Base-by-base conservation (phyloP, 108 stramenopile genomes). In the Pinguiococcus pyrenoidosus region DNA sequence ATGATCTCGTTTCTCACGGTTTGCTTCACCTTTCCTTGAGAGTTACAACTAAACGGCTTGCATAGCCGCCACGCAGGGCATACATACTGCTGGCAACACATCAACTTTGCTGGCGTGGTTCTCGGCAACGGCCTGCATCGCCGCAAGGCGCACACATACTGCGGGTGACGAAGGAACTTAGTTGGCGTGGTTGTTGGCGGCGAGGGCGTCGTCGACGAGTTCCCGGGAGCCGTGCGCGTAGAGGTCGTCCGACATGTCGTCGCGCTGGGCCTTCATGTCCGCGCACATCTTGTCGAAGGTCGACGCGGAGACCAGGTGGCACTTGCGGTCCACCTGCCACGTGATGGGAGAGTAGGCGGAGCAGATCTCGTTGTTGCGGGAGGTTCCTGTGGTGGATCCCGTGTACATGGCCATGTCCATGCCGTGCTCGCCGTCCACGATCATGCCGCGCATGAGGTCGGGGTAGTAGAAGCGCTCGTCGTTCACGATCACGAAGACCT, bases 291-390 rank as follows among this genome's bases (percentile, higher is more conserved):
- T 75, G 49, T 80, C 79, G 41, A 80, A 76, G 23, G 71, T 55
- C 4, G 76, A 77, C 26, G 79, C 79, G 30, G 66, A 68, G 41
- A 77, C 72, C 54, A 73, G 24, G 66, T 77, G 76, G 49, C 79
- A 80, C 53, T 75, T 72, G 49, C 73, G 76, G 57, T 80, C 75
- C 0, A 80, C 79, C 37, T 80, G 76, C 79, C 79, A 80, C 44
- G 79, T 77, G 46, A 77, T 74, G n/a, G n/a, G n/a, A n/a, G n/a
- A n/a, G n/a, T n/a, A n/a, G n/a, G n/a, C n/a, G n/a, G n/a, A n/a
- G n/a, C 36, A 37, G 36, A 16, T 16, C 3, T 54, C 50, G 46
- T 8, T 14, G 36, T 37, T 9, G 36, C n/a, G n/a, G 27, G 36
- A 12, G 36, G 13, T 16, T 12, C 36, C 36, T 16, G 36, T 37